Evolutionary conservation across 257 asterid genomes (phyloP).

Genomic region (Paraleonurus japonicus): DNA sequence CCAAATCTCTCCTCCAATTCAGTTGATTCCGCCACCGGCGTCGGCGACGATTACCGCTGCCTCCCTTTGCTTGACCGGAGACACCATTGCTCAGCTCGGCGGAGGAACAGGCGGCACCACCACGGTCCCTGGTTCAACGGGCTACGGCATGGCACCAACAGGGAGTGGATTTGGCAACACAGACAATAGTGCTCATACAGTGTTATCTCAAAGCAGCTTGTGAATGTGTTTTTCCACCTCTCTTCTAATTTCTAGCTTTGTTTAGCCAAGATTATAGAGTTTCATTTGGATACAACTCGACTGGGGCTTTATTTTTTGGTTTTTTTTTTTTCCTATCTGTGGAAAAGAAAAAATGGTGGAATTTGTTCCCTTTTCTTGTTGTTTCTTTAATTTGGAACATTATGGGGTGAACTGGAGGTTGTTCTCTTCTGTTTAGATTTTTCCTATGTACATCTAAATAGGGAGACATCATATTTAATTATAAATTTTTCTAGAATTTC

Average conservation of each 20-base stretch:
- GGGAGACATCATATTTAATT: slow-evolving; percentile 36
- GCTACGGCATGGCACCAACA: slow-evolving; percentile 27
- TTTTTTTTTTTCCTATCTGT: slow-evolving; percentile 25
- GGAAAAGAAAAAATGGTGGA: slow-evolving; percentile 26
- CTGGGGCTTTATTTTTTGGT: slow-evolving; percentile 23
- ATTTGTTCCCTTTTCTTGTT: slow-evolving; percentile 25
- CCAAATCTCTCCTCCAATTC: slow-evolving; percentile 38
- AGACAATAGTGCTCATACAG: slow-evolving; percentile 12
- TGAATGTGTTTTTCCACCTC: slow-evolving; percentile 18
- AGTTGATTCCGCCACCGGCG: slow-evolving; percentile 20
- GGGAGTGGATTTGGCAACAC: slow-evolving; percentile 27
- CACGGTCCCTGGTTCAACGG: slow-evolving; percentile 25
- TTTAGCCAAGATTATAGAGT: slow-evolving; percentile 26
- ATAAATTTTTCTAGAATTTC: not conserved
- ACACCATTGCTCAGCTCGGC: slow-evolving; percentile 65
- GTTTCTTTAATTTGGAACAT: slow-evolving; percentile 6
- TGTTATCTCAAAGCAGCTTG: slow-evolving; percentile 3
- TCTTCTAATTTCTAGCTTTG: slow-evolving; percentile 28
- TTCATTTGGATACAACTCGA: not conserved
- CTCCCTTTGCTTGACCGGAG: slow-evolving; percentile 68
- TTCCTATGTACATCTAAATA: slow-evolving; percentile 48
- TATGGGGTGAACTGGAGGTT: slow-evolving; percentile 26
- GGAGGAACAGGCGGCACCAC: slow-evolving; percentile 31
- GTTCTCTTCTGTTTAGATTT: slow-evolving; percentile 35
- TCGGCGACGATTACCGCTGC: slow-evolving; percentile 50